Evolutionary conservation across 2,329 filamentous ascomycete species (phyloP), one percentile per base, ranked within the genome.

Genomic region (Trichoderma breve): DNA sequence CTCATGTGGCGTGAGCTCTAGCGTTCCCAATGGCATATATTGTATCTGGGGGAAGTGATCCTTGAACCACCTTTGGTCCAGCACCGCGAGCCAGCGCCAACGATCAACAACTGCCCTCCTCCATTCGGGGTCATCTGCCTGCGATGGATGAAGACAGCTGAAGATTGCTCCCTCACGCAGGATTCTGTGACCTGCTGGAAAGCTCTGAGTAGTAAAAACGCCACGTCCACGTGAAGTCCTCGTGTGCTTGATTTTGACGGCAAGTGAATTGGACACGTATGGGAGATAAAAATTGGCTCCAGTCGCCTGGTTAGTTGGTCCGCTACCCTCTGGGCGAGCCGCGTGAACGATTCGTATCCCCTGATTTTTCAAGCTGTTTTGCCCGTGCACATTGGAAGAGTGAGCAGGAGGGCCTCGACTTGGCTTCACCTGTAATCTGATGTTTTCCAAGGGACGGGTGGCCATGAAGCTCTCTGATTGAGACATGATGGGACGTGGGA

Each of bases 81-180:
- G 3, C 7, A 51, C 24, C 6, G 26, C 28, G 8, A 76, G 65
- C 4, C 1, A 34, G 4, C 71, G 62, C 78, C 77, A 80, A 15
- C 65, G 71, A 0, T 70, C 4, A 14, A 21, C 36, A 12, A 75
- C 57, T 12, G 63, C 66, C 21, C 11, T 60, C 8, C 12, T 61
- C 14, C 73, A 72, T 6, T 67, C 58, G 14, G 18, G 9, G n/a
- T n/a, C n/a, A n/a, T 67, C 36, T 73, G 28, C n/a, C 30, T 57
- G 11, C 24, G 1, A 70, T 73, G 73, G 32, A 71, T 53, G 2
- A 60, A 67, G 4, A 55, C 76, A 77, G 7, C 60, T 70, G 15
- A 80, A 32, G 8, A 66, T 26, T 18, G 76, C 76, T 4, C 3
- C 18, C 51, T 80, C 74, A 14, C 24, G 0, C 12, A 79, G 75